A percentile compares a stretch with the other conserved stretches of the same genome.
Conservation (phyloP, 345 rosid genomes). For the Boechera stricta region DNA sequence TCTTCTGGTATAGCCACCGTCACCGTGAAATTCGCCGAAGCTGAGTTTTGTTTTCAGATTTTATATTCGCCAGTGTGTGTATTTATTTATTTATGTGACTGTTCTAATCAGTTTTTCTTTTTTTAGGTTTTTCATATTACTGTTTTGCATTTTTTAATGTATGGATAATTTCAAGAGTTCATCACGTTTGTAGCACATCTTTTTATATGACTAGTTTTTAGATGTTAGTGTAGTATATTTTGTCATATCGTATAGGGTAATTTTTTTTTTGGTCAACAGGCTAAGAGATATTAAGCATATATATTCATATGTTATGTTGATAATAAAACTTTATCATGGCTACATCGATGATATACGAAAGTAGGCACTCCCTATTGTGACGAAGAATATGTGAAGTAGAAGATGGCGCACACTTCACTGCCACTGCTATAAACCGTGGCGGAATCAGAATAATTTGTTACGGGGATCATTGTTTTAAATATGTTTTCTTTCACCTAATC, state of each 20-base stretch:
- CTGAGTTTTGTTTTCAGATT: constrained; percentile 16
- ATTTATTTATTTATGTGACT: background rate
- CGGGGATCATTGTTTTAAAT: too few species aligned
- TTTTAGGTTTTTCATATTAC: background rate
- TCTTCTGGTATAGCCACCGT: constrained; percentile 27
- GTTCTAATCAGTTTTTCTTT: constrained; percentile 19
- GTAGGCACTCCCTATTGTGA: background rate
- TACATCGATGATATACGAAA: background rate
- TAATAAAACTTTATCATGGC: background rate
- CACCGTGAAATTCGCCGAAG: constrained; percentile 31
- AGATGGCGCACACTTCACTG: background rate
- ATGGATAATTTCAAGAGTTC: background rate
- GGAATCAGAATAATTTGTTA: too few species aligned
- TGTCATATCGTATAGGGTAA: too few species aligned
- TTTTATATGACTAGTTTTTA: background rate
- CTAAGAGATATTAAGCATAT: background rate
- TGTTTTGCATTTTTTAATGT: background rate
- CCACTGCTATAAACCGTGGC: background rate
- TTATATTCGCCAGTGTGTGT: constrained; percentile 5
- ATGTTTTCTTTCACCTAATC: too few species aligned
- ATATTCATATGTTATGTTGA: background rate
- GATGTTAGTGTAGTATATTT: too few species aligned
- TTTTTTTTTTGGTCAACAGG: too few species aligned
- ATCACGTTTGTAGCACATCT: constrained; percentile 9
- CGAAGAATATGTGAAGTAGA: background rate